A percentile compares a stretch with the other conserved stretches of the same genome.
Conservation (phyloP, 371 early-diverging fungal genomes). For the Umbelopsis sp. region DNA sequence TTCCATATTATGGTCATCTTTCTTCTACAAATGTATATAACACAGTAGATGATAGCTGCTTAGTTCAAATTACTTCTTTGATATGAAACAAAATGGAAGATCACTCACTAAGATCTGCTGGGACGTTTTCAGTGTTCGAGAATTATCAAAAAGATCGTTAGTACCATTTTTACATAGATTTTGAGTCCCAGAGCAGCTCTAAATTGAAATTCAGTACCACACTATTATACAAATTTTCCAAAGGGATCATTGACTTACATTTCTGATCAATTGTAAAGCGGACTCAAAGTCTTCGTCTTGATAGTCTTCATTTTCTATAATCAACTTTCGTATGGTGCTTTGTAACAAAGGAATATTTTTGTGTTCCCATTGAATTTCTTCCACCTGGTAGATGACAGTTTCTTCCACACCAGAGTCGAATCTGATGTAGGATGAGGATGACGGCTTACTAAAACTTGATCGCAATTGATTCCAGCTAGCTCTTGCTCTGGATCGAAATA, state of each 20-base stretch:
- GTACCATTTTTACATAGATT: not conserved
- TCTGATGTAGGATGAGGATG: not conserved
- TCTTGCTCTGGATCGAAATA: not conserved
- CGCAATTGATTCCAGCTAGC: not conserved
- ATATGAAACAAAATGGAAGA: not conserved
- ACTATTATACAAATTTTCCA: not conserved
- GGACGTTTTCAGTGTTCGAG: not conserved
- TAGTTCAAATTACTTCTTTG: too few species aligned
- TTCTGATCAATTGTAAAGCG: conserved; percentile 1
- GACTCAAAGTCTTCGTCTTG: not conserved
- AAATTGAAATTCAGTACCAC: not conserved
- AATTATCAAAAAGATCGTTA: not conserved
- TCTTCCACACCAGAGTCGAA: not conserved
- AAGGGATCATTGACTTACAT: not conserved
- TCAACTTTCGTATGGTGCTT: not conserved
- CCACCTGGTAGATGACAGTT: conserved; percentile 1
- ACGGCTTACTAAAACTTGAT: not conserved
- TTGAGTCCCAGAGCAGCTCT: conserved; percentile 7
- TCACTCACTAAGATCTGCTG: not conserved
- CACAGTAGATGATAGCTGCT: not conserved
- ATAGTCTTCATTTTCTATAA: not conserved
- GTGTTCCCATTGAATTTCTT: not conserved
- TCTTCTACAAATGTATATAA: not conserved
- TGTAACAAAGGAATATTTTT: not conserved
- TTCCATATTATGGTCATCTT: not conserved